Base-by-base conservation (phyloP, 1,139 yeast species). In the Scheffersomyces cryptocercus region DNA sequence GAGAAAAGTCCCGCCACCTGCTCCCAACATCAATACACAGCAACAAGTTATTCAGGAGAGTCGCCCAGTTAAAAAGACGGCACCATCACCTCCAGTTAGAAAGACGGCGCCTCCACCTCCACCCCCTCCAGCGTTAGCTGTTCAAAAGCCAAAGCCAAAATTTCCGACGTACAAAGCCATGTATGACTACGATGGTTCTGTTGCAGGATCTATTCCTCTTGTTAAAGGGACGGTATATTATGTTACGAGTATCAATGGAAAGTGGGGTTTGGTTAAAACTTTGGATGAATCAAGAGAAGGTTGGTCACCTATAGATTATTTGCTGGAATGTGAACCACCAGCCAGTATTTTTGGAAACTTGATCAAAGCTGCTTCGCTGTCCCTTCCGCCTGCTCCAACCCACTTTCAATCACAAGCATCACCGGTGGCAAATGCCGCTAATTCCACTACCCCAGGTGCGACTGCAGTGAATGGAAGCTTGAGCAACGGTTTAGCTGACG, bases 231-330 rank as follows among this genome's bases (percentile, higher is more conserved):
- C 88, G 39, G 68, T 88, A 37, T 83, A 91, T 35, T 81, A 84
- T 48, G 81, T 91, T 37, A 73, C 85, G 6, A 82, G 77, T 56
- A 79, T 84, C 50, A 88, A 88, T 56, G 98, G 97, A 3, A 68
- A 70, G 49, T 91, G 98, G 98, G 91, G 96, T 52, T 73, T 93
- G 48, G 97, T 90, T 5, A 88, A 86, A 62, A 74, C 82, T 15
- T 65, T 85, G 48, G 91, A 87, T 55, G 93, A 87, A 38, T 61
- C 84, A 2, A 79, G 73, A 44, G 96, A 91, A 64, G 99, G 99
- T 3, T 95, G 99, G 99, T 93, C 95, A 9, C 99, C 99, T 10
- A 85, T 95, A 29, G 88, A 95, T 15, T 95, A 91, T 61, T 81
- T 93, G 57, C 84, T 81, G 43, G 87, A 85, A 56, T 79, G 79